A percentile compares a stretch with the other conserved stretches of the same genome.
Conservation (phyloP, 140 eudicot genomes). For the Erigeron philadelphicus region DNA sequence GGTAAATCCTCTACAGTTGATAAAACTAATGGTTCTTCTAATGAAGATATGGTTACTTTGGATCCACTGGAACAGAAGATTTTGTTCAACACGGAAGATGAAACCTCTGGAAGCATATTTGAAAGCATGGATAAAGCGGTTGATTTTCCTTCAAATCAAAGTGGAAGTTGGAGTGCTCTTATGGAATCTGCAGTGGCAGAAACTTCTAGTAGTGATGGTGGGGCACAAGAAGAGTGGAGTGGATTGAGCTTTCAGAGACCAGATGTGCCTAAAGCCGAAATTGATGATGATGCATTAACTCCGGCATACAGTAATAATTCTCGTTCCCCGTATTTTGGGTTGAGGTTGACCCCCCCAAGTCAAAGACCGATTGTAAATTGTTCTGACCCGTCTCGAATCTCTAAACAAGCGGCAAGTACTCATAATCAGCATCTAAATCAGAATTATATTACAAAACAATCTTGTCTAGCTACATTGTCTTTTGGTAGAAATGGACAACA, state of each 20-base stretch:
- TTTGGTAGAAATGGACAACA: not conserved
- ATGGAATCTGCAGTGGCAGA: slow-evolving; percentile 80
- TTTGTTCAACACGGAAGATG: slow-evolving; percentile 46
- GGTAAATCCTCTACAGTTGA: not conserved
- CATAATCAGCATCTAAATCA: slow-evolving; percentile 35
- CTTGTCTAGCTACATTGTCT: not conserved
- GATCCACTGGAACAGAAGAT: slow-evolving; percentile 69
- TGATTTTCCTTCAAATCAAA: slow-evolving; percentile 41
- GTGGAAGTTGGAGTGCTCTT: slow-evolving; percentile 81
- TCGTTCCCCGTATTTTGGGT: slow-evolving; percentile 37
- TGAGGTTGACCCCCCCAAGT: slow-evolving; percentile 40
- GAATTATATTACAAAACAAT: slow-evolving; percentile 11
- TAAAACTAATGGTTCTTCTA: slow-evolving; percentile 1
- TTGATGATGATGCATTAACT: slow-evolving; percentile 30
- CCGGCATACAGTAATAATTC: slow-evolving; percentile 22
- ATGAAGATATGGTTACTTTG: slow-evolving; percentile 30
- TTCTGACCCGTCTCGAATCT: slow-evolving; percentile 31
- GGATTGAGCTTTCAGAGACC: slow-evolving; percentile 53
- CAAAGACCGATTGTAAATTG: slow-evolving; percentile 27
- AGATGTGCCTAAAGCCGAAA: slow-evolving; percentile 32
- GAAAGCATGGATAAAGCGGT: slow-evolving; percentile 29
- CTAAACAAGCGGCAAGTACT: slow-evolving; percentile 34
- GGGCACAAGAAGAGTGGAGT: slow-evolving; percentile 62
- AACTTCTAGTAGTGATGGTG: slow-evolving; percentile 56
- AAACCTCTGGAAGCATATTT: slow-evolving; percentile 44